Base-by-base conservation (phyloP, 345 rosid species). In the Citrus trifoliata region DNA sequence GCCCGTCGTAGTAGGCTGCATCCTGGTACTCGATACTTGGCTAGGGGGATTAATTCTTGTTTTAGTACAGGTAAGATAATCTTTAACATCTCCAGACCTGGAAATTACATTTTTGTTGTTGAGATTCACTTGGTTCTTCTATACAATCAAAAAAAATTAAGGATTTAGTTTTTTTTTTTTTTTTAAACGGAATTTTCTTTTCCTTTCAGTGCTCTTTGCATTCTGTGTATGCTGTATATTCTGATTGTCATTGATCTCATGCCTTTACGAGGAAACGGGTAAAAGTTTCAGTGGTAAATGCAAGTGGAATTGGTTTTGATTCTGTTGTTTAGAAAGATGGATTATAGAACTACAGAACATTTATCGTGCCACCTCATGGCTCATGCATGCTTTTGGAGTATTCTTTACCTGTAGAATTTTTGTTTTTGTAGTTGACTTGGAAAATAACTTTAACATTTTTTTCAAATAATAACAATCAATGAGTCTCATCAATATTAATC, bases 21-120 rank as follows among this genome's bases (percentile, higher is more conserved):
- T 82, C 99, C 99, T 76, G 99, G 99, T 37, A 96, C 99, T 79
- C 97, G 97, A 75, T 96, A 92, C 88, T 87, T 96, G 88, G 99
- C 99, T 67, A 90, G 98, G 83, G 99, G 99, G n/a, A 80, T 96
- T 78, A 96, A 96, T 87, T 94, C 98, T 37, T 96, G 99, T 83
- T 93, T 86, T 86, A 95, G 98, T 81, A 93, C 99, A 70, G 98
- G 99, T 94, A 85, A 83, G 86, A 80, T 76, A 76, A 73, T 78
- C 76, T 33, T 33, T 28, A 37, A 67, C 67, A n/a, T 85, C 74
- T 66, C 56, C 19, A 51, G 48, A 55, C 22, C 22, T 65, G 53
- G 61, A 3, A 32, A 30, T 63, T 27, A 19, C 30, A 10, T 62
- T 76, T 22, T 35, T 32, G n/a, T 51, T 62, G 28, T 66, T 22